A percentile compares a stretch with the other conserved stretches of the same genome.
phyloP scores from a whole-genome alignment of 2,329 filamentous ascomycete genomes.

The Lecanicillium sp. region DNA sequence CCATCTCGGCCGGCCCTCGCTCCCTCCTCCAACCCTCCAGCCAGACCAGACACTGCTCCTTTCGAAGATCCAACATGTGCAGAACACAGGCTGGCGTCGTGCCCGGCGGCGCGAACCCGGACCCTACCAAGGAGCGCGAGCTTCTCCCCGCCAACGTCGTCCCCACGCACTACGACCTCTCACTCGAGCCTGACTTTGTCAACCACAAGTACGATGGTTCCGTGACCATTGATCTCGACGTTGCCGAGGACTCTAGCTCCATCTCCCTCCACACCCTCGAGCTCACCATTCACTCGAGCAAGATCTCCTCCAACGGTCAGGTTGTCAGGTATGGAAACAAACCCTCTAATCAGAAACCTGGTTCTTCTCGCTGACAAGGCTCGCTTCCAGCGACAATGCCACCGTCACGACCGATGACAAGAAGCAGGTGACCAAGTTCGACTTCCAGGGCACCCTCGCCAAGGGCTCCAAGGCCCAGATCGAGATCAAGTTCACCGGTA shows the following conservation, averaged over 20 bases:
- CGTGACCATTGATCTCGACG: slow-evolving; percentile 80
- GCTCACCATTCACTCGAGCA: slow-evolving; percentile 69
- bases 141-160: slow-evolving; percentile 88
- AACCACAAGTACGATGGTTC: slow-evolving; percentile 82
- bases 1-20: not conserved
- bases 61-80: slow-evolving; percentile 67
- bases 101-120: slow-evolving; percentile 27
- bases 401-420: slow-evolving; percentile 69
- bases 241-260: slow-evolving; percentile 75
- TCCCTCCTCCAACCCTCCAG: slow-evolving; percentile 15
- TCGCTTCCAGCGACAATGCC: slow-evolving; percentile 31
- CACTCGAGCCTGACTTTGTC: slow-evolving; percentile 83
- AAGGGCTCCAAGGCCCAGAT: slow-evolving; percentile 70
- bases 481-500: slow-evolving; percentile 60
- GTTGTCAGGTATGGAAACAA: slow-evolving; percentile 36
- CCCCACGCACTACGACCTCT: slow-evolving; percentile 86
- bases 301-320: slow-evolving; percentile 39
- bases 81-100: slow-evolving; percentile 36
- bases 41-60: slow-evolving; percentile 59
- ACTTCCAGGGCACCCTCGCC: slow-evolving; percentile 65
- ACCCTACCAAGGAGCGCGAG: slow-evolving; percentile 49
- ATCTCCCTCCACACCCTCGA: slow-evolving; percentile 86
- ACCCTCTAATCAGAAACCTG: slow-evolving; percentile 16
- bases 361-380: slow-evolving; percentile 14
- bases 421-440: slow-evolving; percentile 74